Conservation (phyloP, 2,329 filamentous ascomycete genomes). For the Aureobasidium sp. region DNA sequence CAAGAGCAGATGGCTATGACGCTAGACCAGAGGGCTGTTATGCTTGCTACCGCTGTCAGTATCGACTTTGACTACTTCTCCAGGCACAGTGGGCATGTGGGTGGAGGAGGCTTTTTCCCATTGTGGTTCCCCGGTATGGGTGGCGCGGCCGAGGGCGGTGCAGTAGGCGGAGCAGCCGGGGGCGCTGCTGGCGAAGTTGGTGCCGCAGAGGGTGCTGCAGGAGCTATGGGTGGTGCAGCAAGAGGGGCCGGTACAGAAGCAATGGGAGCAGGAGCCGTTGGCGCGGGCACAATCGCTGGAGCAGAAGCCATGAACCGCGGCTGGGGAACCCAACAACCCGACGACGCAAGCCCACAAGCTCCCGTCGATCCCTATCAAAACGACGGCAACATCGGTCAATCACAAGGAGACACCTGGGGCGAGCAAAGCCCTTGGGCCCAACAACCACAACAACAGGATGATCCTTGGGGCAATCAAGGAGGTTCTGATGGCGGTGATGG, state of each 20-base stretch:
- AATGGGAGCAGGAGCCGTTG: slow-evolving; percentile 26
- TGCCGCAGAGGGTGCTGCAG: slow-evolving; percentile 28
- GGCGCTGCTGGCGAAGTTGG: slow-evolving; percentile 19
- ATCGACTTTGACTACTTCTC: slow-evolving; percentile 63
- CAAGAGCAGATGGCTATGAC: slow-evolving; percentile 45
- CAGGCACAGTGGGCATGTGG: slow-evolving; percentile 43
- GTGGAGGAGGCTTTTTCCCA: slow-evolving; percentile 42
- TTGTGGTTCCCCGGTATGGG: slow-evolving; percentile 41
- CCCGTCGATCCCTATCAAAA: slow-evolving; percentile 22
- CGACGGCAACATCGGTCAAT: slow-evolving; percentile 2
- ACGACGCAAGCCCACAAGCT: slow-evolving; percentile 25
- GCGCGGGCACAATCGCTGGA: slow-evolving; percentile 42
- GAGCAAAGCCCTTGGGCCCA: slow-evolving; percentile 7
- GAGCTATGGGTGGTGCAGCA: slow-evolving; percentile 24
- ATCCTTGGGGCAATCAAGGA: slow-evolving; percentile 18
- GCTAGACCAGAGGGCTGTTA: slow-evolving; percentile 56
- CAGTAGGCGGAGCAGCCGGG: slow-evolving; percentile 27
- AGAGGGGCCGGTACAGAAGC: slow-evolving; percentile 19
- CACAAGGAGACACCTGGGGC: slow-evolving; percentile 12
- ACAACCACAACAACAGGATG: slow-evolving; percentile 10
- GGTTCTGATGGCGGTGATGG: slow-evolving; percentile 19
- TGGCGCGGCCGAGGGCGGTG: slow-evolving; percentile 27
- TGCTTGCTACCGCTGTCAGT: slow-evolving; percentile 57
- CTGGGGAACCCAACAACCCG: slow-evolving; percentile 16
- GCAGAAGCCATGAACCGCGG: slow-evolving; percentile 53